Evolutionary conservation across 495 filamentous ascomycete species (phyloP), one percentile per base, ranked within the genome.

Genomic region (Lasiosphaeria miniovina): DNA sequence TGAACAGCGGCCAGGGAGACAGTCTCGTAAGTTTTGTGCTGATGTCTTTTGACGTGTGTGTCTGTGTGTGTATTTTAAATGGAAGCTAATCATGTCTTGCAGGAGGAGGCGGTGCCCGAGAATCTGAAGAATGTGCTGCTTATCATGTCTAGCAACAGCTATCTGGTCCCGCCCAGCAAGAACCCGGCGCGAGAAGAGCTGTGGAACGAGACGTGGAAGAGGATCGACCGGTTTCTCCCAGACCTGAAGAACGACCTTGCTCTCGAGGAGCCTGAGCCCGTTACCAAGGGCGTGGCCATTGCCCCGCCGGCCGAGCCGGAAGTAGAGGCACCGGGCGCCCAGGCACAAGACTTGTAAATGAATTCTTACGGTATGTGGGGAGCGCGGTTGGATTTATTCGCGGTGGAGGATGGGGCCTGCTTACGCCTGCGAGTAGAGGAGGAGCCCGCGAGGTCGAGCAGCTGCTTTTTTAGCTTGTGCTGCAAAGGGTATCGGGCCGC

Each of bases 21-120:
- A 91, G 87, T 65, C 74, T 96, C 69, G 91, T 94, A 82, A 72
- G 88, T 65, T 79, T 53, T 24, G 4, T 17, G 38, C 5, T 36
- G 38, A 9, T 49, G 32, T 17, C 15, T 14, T 4, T 40, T 11
- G 32, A n/a, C 31, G 11, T 6, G 4, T 24, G 38, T 43, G 24
- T 24, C 2, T 24, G 24, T 24, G 24, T 24, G 24, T 24, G 24
- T 24, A 24, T 24, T 24, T 24, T 24, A 24, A 24, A 24, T 24
- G 33, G 54, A 36, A 50, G 56, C 66, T 73, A 65, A 71, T 52
- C n/a, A 31, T 9, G 41, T 53, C 24, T 65, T 53, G 32, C 65
- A 93, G 88, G 91, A 96, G 74, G 93, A 98, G 78, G 93, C 94
- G 35, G 90, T 99, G 4, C 90, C 92, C 4, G 95, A 99, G 70